Percentiles rank a stretch among this genome's conserved stretches.
Evolutionary conservation across 2,329 filamentous ascomycete species (phyloP).

Genomic region (Aphanocladium album): DNA sequence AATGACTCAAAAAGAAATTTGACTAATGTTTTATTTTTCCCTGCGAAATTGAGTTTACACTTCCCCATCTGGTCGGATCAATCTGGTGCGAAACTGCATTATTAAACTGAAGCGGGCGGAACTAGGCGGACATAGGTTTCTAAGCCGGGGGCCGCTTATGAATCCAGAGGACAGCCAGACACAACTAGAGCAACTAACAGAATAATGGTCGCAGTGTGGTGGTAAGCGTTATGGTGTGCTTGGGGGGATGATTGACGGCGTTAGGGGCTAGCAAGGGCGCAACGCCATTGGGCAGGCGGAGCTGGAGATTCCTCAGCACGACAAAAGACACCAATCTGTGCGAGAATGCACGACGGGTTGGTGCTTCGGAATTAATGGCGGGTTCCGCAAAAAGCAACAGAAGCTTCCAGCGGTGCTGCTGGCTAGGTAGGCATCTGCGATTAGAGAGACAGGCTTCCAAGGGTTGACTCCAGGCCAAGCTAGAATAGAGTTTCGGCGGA

Average conservation of each 20-base stretch:
- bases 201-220: neutral
- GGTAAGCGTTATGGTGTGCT: slow-evolving; percentile 4
- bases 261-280: slow-evolving; percentile 3
- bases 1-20: neutral
- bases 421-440: too few species aligned
- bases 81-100: neutral
- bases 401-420: slow-evolving; percentile 6
- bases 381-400: neutral
- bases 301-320: neutral
- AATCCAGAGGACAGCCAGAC: neutral
- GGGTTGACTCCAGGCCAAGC: too few species aligned
- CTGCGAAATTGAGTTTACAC: neutral
- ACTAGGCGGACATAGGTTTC: slow-evolving; percentile 10
- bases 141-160: slow-evolving; percentile 4
- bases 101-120: neutral
- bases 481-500: neutral
- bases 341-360: neutral
- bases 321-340: neutral
- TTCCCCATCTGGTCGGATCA: neutral
- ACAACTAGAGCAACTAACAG: neutral
- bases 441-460: too few species aligned
- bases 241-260: neutral
- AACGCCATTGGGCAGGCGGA: neutral
- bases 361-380: neutral
- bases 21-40: neutral